phyloP scores from a whole-genome alignment of 352 stramenopile genomes.

The Pythium chondricola region DNA sequence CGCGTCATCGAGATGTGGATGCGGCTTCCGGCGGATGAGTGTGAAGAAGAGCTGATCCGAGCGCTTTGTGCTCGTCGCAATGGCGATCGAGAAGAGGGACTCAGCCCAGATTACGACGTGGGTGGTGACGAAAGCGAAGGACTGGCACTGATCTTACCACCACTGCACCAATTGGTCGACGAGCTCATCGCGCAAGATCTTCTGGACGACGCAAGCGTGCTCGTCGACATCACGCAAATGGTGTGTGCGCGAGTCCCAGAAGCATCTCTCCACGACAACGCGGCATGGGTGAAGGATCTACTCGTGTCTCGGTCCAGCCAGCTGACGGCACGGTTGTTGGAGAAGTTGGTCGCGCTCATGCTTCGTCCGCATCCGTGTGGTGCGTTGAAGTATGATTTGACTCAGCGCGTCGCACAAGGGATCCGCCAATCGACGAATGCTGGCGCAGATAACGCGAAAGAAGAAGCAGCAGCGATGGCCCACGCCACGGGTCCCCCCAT shows the following conservation, averaged over 20 bases:
- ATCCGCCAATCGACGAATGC: slow-evolving; percentile 28
- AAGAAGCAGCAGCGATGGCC: background rate
- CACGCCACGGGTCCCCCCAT: slow-evolving; percentile 6
- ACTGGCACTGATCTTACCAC: slow-evolving; percentile 1
- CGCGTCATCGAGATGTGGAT: slow-evolving; percentile 14
- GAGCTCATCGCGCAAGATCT: slow-evolving; percentile 9
- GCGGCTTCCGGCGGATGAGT: slow-evolving; percentile 5
- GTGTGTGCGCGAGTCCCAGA: slow-evolving; percentile 3
- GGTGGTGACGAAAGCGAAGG: slow-evolving; percentile 12
- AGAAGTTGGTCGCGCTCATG: slow-evolving; percentile 28
- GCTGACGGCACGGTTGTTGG: slow-evolving; percentile 16
- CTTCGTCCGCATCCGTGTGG: slow-evolving; percentile 22
- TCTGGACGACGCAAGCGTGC: slow-evolving; percentile 6
- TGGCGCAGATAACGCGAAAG: slow-evolving; percentile 8
- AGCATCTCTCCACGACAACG: slow-evolving; percentile 1
- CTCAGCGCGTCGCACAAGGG: slow-evolving; percentile 26
- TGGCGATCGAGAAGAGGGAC: background rate
- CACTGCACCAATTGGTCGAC: slow-evolving; percentile 10
- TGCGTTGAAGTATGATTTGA: slow-evolving; percentile 15
- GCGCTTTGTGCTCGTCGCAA: background rate
- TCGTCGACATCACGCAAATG: slow-evolving; percentile 13
- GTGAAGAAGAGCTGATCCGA: slow-evolving; percentile 10
- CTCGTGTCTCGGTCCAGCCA: slow-evolving; percentile 6
- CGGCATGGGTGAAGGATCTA: slow-evolving; percentile 27
- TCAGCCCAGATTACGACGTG: slow-evolving; percentile 14